phyloP scores from a whole-genome alignment of 352 stramenopile species.

The Globisporangium alternatum region DNA sequence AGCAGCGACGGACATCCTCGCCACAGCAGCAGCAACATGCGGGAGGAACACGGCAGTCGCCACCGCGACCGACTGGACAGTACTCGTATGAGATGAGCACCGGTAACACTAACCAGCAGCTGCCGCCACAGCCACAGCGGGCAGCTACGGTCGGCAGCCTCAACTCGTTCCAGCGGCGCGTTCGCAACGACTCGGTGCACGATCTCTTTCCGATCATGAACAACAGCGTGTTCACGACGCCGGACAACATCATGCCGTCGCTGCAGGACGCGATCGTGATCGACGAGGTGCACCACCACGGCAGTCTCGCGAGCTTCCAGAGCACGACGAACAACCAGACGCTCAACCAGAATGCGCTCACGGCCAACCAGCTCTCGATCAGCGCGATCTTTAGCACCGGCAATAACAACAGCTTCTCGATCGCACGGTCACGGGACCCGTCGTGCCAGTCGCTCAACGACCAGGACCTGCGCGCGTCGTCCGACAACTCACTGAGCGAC shows the following conservation, averaged over 20 bases:
- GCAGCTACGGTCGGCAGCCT: background rate
- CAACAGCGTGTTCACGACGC: constrained; percentile 62
- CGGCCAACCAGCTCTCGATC: constrained; percentile 15
- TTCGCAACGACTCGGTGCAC: constrained; percentile 46
- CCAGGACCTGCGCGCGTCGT: constrained; percentile 14
- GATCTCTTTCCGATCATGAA: constrained; percentile 66
- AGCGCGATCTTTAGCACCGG: constrained; percentile 11
- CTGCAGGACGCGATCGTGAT: constrained; percentile 77
- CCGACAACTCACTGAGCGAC: constrained; percentile 16
- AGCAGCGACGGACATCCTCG: constrained; percentile 3
- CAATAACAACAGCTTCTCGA: background rate
- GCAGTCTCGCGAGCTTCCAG: constrained; percentile 18
- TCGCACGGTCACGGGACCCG: constrained; percentile 12
- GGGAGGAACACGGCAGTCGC: background rate
- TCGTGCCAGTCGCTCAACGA: constrained; percentile 27
- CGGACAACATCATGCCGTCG: constrained; percentile 72
- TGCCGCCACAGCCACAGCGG: constrained; percentile 22
- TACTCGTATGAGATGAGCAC: constrained; percentile 14
- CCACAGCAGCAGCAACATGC: background rate
- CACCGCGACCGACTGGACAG: background rate
- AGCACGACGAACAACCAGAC: constrained; percentile 4
- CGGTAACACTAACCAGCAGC: constrained; percentile 18
- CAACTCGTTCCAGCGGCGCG: constrained; percentile 17
- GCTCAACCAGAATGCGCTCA: constrained; percentile 3
- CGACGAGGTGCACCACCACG: constrained; percentile 41